Evolutionary conservation across 2,329 filamentous ascomycete species (phyloP).

Genomic region (Ophiocordyceps camponoti-leonardi): DNA sequence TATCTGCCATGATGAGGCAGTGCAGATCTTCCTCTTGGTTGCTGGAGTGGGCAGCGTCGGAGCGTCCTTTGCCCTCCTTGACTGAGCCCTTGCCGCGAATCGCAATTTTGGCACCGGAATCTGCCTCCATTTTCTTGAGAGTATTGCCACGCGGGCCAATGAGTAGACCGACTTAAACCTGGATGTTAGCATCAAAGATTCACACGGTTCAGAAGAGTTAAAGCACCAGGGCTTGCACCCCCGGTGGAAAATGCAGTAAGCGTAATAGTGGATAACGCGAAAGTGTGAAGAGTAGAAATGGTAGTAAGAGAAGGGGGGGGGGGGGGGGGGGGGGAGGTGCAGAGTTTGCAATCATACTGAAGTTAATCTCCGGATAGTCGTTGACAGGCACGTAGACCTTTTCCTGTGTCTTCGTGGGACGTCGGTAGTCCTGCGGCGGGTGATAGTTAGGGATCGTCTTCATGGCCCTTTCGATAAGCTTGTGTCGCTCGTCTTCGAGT

Average conservation of each 20-base stretch:
- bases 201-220: constrained; percentile 1
- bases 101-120: constrained; percentile 95
- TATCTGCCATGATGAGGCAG: constrained; percentile 98
- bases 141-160: constrained; percentile 99
- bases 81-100: constrained; percentile 99
- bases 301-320: constrained; percentile 3
- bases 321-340: constrained; percentile 46
- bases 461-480: constrained; percentile 97
- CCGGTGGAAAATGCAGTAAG: not conserved
- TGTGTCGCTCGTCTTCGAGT: constrained; percentile 96
- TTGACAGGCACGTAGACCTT: constrained; percentile 99
- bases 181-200: constrained; percentile 63
- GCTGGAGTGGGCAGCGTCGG: constrained; percentile 96
- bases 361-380: constrained; percentile 99
- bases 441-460: constrained; percentile 99
- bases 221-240: constrained; percentile 2
- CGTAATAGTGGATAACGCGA: not conserved
- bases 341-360: constrained; percentile 99
- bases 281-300: constrained; percentile 4
- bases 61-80: constrained; percentile 98
- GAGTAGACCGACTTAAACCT: constrained; percentile 98
- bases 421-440: constrained; percentile 93
- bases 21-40: constrained; percentile 99
- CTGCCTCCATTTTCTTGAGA: constrained; percentile 97
- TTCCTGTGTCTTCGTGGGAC: constrained; percentile 98